phyloP scores from a whole-genome alignment of 1,284 basidiomycete species.

The Termitomyces sp. region DNA sequence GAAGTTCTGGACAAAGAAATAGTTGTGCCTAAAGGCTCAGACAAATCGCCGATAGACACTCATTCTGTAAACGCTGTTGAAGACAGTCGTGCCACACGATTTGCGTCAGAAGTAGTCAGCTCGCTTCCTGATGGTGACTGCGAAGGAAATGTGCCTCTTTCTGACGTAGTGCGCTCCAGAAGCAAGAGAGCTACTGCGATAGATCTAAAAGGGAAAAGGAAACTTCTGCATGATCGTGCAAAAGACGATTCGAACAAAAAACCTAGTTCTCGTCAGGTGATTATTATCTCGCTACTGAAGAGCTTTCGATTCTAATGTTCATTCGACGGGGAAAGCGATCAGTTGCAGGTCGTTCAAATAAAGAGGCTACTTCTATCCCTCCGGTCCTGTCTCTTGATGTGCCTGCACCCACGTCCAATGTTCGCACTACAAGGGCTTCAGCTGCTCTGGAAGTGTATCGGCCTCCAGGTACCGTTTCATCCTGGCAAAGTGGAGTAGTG shows the following conservation, averaged over 20 bases:
- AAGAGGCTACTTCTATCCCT: not conserved
- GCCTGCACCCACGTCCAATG: not conserved
- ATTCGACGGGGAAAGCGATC: not conserved
- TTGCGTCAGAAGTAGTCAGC: constrained; percentile 2
- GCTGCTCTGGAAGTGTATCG: not conserved
- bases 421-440: constrained; percentile 2
- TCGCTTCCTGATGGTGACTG: constrained; percentile 20
- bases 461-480: constrained; percentile 11
- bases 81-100: constrained; percentile 17
- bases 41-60: constrained; percentile 7
- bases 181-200: not conserved
- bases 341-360: not conserved
- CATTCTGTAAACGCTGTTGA: constrained; percentile 23
- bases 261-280: constrained; percentile 5
- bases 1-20: constrained; percentile 1
- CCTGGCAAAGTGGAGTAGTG: constrained; percentile 27
- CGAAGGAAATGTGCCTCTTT: constrained; percentile 42
- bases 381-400: not conserved
- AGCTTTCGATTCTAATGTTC: not conserved
- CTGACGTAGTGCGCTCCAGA: constrained; percentile 16
- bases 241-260: not conserved
- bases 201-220: constrained; percentile 10
- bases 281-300: not conserved
- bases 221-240: not conserved
- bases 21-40: not conserved